Conservation (phyloP, 495 filamentous ascomycete species). For the Tirmania nivea region DNA sequence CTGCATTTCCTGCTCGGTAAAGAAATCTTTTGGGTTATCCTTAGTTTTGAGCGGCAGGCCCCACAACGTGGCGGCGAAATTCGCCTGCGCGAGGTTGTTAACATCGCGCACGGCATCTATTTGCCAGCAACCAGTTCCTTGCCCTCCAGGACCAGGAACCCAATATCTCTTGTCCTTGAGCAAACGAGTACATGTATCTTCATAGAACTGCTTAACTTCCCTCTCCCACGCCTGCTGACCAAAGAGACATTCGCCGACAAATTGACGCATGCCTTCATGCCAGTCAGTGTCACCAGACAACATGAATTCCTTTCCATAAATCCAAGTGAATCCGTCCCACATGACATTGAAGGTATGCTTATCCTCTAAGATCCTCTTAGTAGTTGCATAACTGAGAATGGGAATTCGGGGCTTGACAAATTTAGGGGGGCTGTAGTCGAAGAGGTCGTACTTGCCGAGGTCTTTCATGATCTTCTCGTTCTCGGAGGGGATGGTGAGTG, state of each 20-base stretch:
- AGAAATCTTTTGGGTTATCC: conserved; percentile 44
- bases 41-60: conserved; percentile 51
- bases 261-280: conserved; percentile 30
- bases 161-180: conserved; percentile 38
- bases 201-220: conserved; percentile 38
- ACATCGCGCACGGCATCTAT: conserved; percentile 22
- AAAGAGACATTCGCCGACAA: conserved; percentile 42
- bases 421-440: conserved; percentile 43
- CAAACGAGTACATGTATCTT: conserved; percentile 39
- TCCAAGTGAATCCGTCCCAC: conserved; percentile 23
- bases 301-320: conserved; percentile 35
- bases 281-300: conserved; percentile 29
- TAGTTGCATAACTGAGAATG: conserved; percentile 37
- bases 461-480: conserved; percentile 50
- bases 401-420: conserved; percentile 30
- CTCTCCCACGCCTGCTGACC: conserved; percentile 32
- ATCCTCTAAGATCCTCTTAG: conserved; percentile 39
- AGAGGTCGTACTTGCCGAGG: conserved; percentile 48
- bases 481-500: conserved; percentile 57
- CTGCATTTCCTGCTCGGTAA: conserved; percentile 62
- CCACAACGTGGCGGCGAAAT: conserved; percentile 53
- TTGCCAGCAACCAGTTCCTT: background rate
- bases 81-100: conserved; percentile 47
- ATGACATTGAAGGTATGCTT: conserved; percentile 39
- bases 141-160: conserved; percentile 25